These are phyloP conservation scores for Rosellinia necatrix DNA, from an alignment of 2,329 filamentous ascomycete genomes.

Conservation along the genomic window DNA sequence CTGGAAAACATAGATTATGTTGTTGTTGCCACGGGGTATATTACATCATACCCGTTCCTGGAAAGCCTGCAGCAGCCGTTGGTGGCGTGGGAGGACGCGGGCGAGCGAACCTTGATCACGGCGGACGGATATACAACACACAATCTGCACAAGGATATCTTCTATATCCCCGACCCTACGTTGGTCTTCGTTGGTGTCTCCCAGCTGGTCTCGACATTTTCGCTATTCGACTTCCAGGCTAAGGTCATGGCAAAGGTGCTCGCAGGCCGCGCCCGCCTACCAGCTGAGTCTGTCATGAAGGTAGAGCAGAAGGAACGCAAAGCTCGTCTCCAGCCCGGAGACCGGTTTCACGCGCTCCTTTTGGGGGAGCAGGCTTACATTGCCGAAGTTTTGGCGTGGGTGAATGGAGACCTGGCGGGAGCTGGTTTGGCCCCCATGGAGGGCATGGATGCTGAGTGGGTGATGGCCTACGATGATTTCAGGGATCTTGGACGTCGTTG, in stretches of 20 bases:
- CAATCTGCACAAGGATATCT: conserved; percentile 73
- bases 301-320: conserved; percentile 41
- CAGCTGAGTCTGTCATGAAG: conserved; percentile 47
- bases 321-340: conserved; percentile 38
- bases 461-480: conserved; percentile 27
- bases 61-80: conserved; percentile 52
- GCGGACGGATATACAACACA: conserved; percentile 65
- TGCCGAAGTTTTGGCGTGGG: conserved; percentile 38
- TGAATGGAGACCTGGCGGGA: conserved; percentile 33
- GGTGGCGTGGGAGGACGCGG: conserved; percentile 49
- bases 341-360: conserved; percentile 46
- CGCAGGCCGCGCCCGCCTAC: conserved; percentile 54
- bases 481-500: conserved; percentile 14
- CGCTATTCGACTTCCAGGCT: conserved; percentile 72
- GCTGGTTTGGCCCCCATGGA: conserved; percentile 36
- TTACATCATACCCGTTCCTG: conserved; percentile 69
- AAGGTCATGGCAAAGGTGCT: conserved; percentile 63
- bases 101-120: conserved; percentile 61
- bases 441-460: conserved; percentile 43
- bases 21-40: conserved; percentile 71
- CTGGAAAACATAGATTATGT: conserved; percentile 64
- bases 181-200: conserved; percentile 68
- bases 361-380: conserved; percentile 42
- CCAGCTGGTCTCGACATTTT: conserved; percentile 70
- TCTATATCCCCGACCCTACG: conserved; percentile 70